Conservation (phyloP, 1,284 basidiomycete species). For the Puccinia triticina region DNA sequence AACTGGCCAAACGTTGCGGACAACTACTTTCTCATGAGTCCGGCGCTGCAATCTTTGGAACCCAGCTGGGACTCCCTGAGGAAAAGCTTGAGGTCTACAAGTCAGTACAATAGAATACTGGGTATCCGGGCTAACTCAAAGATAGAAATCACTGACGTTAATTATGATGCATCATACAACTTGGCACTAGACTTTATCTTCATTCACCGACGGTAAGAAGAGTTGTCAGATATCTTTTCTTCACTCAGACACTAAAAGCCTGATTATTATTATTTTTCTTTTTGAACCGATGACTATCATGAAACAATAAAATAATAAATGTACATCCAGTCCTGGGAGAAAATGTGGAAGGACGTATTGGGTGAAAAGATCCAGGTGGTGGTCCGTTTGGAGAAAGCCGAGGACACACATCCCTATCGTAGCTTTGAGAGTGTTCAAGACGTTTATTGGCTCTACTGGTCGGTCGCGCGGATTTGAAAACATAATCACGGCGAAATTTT, state of each 20-base stretch:
- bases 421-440: background rate
- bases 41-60: constrained; percentile 26
- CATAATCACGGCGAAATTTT: too few species aligned
- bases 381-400: background rate
- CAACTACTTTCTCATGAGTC: constrained; percentile 11
- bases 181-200: background rate
- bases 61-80: background rate
- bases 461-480: background rate
- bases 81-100: background rate
- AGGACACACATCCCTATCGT: background rate
- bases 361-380: constrained; percentile 15
- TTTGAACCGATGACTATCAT: background rate
- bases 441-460: constrained; percentile 12
- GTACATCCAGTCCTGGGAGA: background rate
- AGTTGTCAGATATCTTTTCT: background rate
- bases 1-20: constrained; percentile 10
- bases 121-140: background rate
- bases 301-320: background rate
- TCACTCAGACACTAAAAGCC: background rate
- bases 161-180: background rate
- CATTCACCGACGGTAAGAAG: constrained; percentile 37
- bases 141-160: background rate
- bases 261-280: background rate
- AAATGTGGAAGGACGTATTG: constrained; percentile 6
- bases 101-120: background rate